Conservation (phyloP, 768 basidiomycete genomes). For the Suillus alpinus region DNA sequence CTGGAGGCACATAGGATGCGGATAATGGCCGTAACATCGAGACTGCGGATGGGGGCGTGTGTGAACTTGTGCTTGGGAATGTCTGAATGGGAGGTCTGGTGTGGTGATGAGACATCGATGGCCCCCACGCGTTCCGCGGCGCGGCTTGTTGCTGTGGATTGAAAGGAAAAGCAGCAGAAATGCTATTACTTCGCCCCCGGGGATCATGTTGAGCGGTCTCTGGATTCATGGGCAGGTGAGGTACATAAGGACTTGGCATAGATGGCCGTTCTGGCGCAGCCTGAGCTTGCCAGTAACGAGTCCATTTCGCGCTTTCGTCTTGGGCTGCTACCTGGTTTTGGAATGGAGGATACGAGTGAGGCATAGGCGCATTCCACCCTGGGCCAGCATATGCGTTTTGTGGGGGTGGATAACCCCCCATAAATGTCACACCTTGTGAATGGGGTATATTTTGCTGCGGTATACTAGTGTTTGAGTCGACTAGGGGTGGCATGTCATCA, state of each 20-base stretch:
- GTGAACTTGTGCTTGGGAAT: constrained; percentile 14
- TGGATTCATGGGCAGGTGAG: constrained; percentile 15
- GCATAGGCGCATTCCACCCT: constrained; percentile 10
- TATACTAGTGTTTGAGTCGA: constrained; percentile 14
- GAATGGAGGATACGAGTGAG: background rate
- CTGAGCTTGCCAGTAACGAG: background rate
- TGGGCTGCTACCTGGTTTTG: constrained; percentile 2
- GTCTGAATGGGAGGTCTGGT: constrained; percentile 17
- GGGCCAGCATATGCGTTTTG: constrained; percentile 5
- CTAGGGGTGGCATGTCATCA: constrained; percentile 27
- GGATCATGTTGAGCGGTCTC: constrained; percentile 5
- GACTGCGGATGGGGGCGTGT: constrained; percentile 15
- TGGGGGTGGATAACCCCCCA: constrained; percentile 13
- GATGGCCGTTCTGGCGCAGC: constrained; percentile 14
- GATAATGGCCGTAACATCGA: background rate
- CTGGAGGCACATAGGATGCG: constrained; percentile 6
- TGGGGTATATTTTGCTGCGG: constrained; percentile 21
- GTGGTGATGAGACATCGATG: constrained; percentile 16
- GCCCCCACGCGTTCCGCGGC: constrained; percentile 16
- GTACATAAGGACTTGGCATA: constrained; percentile 30
- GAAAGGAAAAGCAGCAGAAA: constrained; percentile 1
- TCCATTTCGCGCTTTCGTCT: constrained; percentile 10
- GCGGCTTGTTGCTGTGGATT: constrained; percentile 7
- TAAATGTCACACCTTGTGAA: constrained; percentile 17
- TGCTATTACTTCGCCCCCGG: constrained; percentile 7